Base-by-base conservation (phyloP, 805 yeast species). In the Hanseniaspora thailandica region DNA sequence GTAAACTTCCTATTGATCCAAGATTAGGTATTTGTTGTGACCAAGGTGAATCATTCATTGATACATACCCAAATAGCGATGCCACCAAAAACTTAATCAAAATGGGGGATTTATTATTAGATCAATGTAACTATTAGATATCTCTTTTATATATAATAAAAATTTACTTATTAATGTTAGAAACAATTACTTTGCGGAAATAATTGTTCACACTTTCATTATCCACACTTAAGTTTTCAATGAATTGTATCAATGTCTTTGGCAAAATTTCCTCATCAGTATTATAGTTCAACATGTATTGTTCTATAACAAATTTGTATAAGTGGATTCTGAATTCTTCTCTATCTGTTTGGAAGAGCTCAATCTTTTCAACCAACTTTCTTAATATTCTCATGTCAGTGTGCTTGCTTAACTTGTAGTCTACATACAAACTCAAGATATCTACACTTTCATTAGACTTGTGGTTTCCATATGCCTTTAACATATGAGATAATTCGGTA, bases 1-100 rank as follows among this genome's bases (percentile, higher is more conserved):
- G 99, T 0, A 76, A 87, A 10, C 96, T 93, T 2, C 99, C 99
- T 0, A 72, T 93, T 41, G 99, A 93, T 68, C 97, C 98, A 13
- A 74, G 97, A 56, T 87, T 93, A 19, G 97, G 97, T 0, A 76
- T 74, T 60, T 76, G 88, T 43, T 88, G 97, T 67, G 99, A 93
- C 63, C 60, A 71, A 22, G 99, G 99, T 19, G 83, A 78, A 59
- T 80, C 85, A 56, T 93, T 90, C 66, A 71, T 87, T 55, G 96
- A 88, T 59, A 69, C 73, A 52, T 82, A 81, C 61, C 90, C 96
- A 0, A 96, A 89, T 56, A 86, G 96, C 3, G 97, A 98, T 0
- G 96, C 97, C 0, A 78, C 96, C 2, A 74, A 76, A 2, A 95
- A 97, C 0, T 82, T 93, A 53, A 66, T 87, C 56, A 83, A 82